Evolutionary conservation across 2,329 filamentous ascomycete genomes (phyloP), one percentile per base, ranked within the genome.

Genomic region (Fusarium chuoi): DNA sequence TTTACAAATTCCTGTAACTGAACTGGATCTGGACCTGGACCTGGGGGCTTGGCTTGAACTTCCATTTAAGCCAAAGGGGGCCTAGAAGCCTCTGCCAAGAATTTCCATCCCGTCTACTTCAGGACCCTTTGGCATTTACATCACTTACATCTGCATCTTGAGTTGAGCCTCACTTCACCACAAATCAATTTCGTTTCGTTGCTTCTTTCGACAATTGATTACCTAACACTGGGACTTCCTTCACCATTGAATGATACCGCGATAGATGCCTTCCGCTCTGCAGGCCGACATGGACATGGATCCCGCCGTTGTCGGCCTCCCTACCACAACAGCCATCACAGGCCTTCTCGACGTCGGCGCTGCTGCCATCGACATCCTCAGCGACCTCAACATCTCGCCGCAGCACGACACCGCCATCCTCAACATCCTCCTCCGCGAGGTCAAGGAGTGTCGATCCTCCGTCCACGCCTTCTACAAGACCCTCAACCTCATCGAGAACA

Each of bases 381-480:
- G 76, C 75, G 80, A 83, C 59, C 78, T 83, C 67, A 82, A 81
- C 68, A 75, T 77, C 57, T 73, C 79, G 11, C 77, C 81, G 3
- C 75, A 75, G 64, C 62, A 73, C 65, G 71, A 71, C 62, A 80
- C 79, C 24, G 68, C 74, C 12, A 49, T 78, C 35, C 70, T 82
- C 65, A 79, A 78, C 71, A 74, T 78, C 51, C 79, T 81, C 18
- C 76, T 83, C 11, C 80, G 81, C 51, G 81, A 82, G 67, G 70
- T 82, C 42, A 82, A 82, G 56, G 81, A 83, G 68, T 82, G 81
- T 42, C 81, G 82, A 39, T 83, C 82, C 17, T 82, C 82, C 2
- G 75, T 82, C 24, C 80, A 82, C 71, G 77, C 82, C 44, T 75
- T 83, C 42, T 80, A 79, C 75, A 83, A 83, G 71, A 81, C 80